Evolutionary conservation across 1,139 yeast genomes (phyloP).

Genomic region (Spathaspora sp.): DNA sequence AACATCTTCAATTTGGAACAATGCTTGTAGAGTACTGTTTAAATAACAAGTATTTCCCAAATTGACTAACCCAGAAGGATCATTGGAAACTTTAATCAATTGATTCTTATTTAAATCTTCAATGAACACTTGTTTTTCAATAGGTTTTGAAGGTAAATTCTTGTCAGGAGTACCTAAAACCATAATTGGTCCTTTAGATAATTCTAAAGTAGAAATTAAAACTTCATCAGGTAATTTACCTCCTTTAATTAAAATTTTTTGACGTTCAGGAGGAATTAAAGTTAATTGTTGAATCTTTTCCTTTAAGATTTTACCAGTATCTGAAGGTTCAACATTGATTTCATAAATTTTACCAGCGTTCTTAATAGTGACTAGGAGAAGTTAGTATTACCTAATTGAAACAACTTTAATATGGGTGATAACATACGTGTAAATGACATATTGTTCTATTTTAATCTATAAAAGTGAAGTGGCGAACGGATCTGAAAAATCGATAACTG

Average conservation of each 20-base stretch:
- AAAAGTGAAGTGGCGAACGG: conserved; percentile 6
- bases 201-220: conserved; percentile 38
- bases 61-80: conserved; percentile 83
- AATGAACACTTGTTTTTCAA: conserved; percentile 54
- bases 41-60: conserved; percentile 95
- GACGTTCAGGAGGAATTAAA: conserved; percentile 81
- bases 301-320: conserved; percentile 71
- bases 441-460: background rate
- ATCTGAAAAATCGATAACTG: background rate
- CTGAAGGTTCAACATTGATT: conserved; percentile 54
- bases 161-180: conserved; percentile 88
- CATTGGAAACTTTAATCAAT: conserved; percentile 36
- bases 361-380: conserved; percentile 49
- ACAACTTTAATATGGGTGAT: background rate
- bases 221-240: conserved; percentile 80
- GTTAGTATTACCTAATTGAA: conserved; percentile 4
- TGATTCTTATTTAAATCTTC: conserved; percentile 64
- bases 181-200: conserved; percentile 76
- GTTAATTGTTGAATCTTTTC: conserved; percentile 70
- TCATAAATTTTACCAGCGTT: conserved; percentile 85
- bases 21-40: conserved; percentile 83
- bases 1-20: conserved; percentile 67
- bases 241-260: conserved; percentile 85
- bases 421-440: conserved; percentile 2
- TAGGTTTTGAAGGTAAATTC: conserved; percentile 60